Conservation (phyloP, 1,284 basidiomycete genomes). For the Ceratobasidium sp. region DNA sequence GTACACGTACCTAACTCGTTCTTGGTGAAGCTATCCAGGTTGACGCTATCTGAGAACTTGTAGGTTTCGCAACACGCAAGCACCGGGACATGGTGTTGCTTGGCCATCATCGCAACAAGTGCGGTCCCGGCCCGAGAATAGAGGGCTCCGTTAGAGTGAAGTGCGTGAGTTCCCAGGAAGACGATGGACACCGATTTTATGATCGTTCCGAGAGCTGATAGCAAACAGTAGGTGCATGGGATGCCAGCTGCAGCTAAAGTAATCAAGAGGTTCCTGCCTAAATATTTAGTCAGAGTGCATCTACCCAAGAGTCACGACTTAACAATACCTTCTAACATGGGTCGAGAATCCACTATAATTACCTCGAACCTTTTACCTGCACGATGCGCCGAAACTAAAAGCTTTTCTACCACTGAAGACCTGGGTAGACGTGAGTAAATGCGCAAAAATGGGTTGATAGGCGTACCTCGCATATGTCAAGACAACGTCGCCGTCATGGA, state of each 20-base stretch:
- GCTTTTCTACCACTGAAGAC: constrained; percentile 94
- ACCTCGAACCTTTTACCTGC: constrained; percentile 85
- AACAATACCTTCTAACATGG: constrained; percentile 84
- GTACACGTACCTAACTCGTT: constrained; percentile 87
- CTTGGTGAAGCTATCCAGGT: constrained; percentile 93
- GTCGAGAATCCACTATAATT: constrained; percentile 93
- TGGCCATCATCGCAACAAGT: constrained; percentile 95
- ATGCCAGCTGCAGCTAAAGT: constrained; percentile 79
- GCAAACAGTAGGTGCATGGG: constrained; percentile 89
- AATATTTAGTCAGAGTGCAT: not conserved
- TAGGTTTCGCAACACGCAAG: constrained; percentile 99
- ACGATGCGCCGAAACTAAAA: constrained; percentile 81
- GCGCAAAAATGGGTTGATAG: constrained; percentile 46
- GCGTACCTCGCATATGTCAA: constrained; percentile 88
- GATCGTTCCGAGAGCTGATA: constrained; percentile 87
- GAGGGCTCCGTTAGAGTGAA: constrained; percentile 94
- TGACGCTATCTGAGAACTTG: constrained; percentile 95
- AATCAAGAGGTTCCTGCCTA: constrained; percentile 83
- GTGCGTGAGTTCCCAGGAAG: constrained; percentile 91
- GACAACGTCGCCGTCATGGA: constrained; percentile 92
- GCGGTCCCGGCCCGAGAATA: constrained; percentile 96
- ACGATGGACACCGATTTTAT: constrained; percentile 84
- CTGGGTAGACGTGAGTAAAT: constrained; percentile 57
- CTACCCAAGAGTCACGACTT: not conserved
- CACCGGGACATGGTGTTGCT: constrained; percentile 88